A percentile compares a stretch with the other conserved stretches of the same genome.
Conservation (phyloP, 2,329 filamentous ascomycete species). For the Aspergillus phoenicis region DNA sequence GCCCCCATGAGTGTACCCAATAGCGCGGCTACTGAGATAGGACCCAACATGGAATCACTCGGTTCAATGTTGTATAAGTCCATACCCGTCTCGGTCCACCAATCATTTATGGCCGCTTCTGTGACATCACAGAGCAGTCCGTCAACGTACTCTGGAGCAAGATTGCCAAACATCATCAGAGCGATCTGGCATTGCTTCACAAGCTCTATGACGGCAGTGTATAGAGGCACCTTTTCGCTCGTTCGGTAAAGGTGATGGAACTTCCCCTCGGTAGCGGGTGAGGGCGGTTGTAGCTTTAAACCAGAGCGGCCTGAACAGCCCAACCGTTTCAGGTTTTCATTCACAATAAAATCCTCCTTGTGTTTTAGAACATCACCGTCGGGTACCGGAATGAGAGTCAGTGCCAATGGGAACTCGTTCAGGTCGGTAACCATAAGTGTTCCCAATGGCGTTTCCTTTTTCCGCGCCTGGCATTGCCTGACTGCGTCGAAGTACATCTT, state of each 20-base stretch:
- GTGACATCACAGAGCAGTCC: conserved; percentile 92
- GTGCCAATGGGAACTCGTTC: conserved; percentile 83
- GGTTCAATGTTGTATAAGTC: conserved; percentile 93
- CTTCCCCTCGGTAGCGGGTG: conserved; percentile 81
- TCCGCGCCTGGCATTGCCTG: conserved; percentile 79
- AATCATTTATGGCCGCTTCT: conserved; percentile 84
- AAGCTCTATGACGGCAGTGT: conserved; percentile 79
- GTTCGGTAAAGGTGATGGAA: conserved; percentile 89
- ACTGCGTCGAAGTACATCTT: conserved; percentile 84
- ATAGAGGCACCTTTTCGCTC: conserved; percentile 77
- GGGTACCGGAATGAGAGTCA: conserved; percentile 89
- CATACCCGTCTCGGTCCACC: conserved; percentile 92
- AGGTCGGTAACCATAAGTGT: conserved; percentile 93
- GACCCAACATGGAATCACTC: conserved; percentile 86
- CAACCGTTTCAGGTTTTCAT: conserved; percentile 88
- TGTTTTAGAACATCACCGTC: conserved; percentile 82
- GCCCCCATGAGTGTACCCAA: conserved; percentile 88
- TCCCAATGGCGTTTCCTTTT: conserved; percentile 78
- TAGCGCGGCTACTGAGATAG: conserved; percentile 85
- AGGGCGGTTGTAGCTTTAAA: conserved; percentile 76
- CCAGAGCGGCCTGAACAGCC: conserved; percentile 90
- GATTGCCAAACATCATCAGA: conserved; percentile 80
- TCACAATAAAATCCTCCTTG: conserved; percentile 84
- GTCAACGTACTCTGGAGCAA: conserved; percentile 87
- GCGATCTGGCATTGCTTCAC: conserved; percentile 91